These are phyloP conservation scores for Rhytidiadelphus loreus DNA, from an alignment of 225 moss, liverwort and hornwort genomes.

Conservation along the genomic window DNA sequence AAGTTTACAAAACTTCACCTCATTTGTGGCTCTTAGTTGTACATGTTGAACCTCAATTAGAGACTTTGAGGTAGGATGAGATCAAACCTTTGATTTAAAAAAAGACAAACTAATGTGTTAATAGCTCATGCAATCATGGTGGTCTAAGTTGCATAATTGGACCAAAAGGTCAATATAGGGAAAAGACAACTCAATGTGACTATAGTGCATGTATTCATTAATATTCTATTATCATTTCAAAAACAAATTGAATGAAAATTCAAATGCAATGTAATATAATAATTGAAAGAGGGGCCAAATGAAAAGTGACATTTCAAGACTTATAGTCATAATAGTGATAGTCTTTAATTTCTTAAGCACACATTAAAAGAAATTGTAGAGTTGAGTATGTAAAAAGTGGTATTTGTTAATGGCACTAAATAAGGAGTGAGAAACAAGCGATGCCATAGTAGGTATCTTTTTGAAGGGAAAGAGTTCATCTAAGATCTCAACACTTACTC, in stretches of 20 bases:
- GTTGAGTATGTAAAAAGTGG: accelerated
- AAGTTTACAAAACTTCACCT: neutral
- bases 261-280: neutral
- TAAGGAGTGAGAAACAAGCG: neutral
- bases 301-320: neutral
- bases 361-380: neutral
- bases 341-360: neutral
- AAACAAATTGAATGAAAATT: neutral
- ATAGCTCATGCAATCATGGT: neutral
- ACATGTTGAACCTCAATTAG: neutral
- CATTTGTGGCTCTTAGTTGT: neutral
- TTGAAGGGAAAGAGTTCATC: neutral
- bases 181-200: neutral
- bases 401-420: neutral
- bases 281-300: neutral
- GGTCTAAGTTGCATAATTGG: neutral
- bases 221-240: neutral
- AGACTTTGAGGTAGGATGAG: no score
- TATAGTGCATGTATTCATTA: neutral
- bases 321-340: neutral
- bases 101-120: neutral
- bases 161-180: neutral
- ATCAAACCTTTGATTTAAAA: no score
- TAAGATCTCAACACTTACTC: neutral
- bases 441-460: neutral